Evolutionary conservation across 2,329 filamentous ascomycete genomes (phyloP), one percentile per base, ranked within the genome.

Genomic region (Aphanoascus verrucosus): DNA sequence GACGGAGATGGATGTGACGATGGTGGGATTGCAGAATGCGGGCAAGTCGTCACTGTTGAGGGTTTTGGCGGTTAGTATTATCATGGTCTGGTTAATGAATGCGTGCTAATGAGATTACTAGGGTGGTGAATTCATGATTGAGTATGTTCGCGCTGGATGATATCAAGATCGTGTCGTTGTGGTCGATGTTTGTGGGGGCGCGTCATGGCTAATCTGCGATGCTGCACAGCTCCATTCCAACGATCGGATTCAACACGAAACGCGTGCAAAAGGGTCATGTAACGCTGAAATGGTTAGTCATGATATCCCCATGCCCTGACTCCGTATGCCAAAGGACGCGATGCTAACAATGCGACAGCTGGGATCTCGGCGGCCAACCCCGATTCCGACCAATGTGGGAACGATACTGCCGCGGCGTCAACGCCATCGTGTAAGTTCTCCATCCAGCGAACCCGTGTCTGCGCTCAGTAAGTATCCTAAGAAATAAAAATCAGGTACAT

Each of bases 361-460:
- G 93, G 93, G 93, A 98, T 74, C 82, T 98, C 59, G 93, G 93
- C 62, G 93, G 93, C 52, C 93, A 98, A 73, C 91, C 93, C 63
- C 82, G 91, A 60, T 98, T 97, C 75, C 86, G 93, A 65, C 87
- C 88, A 62, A 98, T 98, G 93, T 98, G 93, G 93, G 93, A 98
- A 77, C 80, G 93, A 66, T 98, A 98, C 71, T 97, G 93, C 73
- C 88, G 90, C 59, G 93, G 89, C 50, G 93, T 97, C 62, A 95
- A 94, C 73, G 91, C 91, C 62, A 96, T 98, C 62, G 87, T 98
- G 80, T 84, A 49, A 55, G 58, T 56, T n/a, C 23, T 40, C 37
- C 43, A 40, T 42, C n/a, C 43, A 19, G 38, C n/a, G 38, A 20
- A 41, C 17, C 17, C 17, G 28, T 45, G 31, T 11, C 40, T 54